Evolutionary conservation across 2,329 filamentous ascomycete species (phyloP), one percentile per base, ranked within the genome.

Genomic region (Stemphylium beticola): DNA sequence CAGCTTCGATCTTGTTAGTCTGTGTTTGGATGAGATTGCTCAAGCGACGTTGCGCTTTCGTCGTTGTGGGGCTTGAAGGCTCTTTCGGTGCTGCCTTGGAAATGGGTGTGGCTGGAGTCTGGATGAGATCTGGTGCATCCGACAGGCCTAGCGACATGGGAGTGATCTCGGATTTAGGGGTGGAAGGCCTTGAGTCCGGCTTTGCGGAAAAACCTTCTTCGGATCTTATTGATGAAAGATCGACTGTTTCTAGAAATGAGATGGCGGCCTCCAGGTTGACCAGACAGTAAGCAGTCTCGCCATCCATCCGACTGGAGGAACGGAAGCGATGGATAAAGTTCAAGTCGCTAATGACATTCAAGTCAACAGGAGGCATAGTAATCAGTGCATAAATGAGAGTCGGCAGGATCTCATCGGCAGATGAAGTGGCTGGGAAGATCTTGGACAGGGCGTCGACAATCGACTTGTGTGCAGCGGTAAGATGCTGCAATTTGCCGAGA

Each of bases 341-440:
- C n/a, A 96, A 81, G 73, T 99, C 96, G 79, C 93, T 98, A 69
- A 96, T 92, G 50, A 93, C 89, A 73, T 93, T 91, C 42, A 98
- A 87, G 31, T 88, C 85, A 74, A 95, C 90, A 0, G 93, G 90
- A 0, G 92, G 89, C 39, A 93, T 88, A 2, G 92, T 97, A 71
- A 99, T 96, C 56, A 99, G 84, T 0, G 92, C 91, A 78, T 96
- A 99, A 58, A 99, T 99, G 59, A 99, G 83, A 75, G 96, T 96
- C 0, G 95, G 95, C 74, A 99, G 87, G 49, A 99, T 96, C 76
- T 98, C 95, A 71, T 99, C 95, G 2, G 95, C 95, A 1, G 95
- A 98, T 0, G 95, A 96, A 0, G 85, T 85, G 0, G 93, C 85
- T 8, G 86, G 84, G 49, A 88, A 83, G 17, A 88, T 77, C 49